These are phyloP conservation scores for Condylostoma magnum DNA, from an alignment of 169 alveolate species.

Conservation along the genomic window DNA sequence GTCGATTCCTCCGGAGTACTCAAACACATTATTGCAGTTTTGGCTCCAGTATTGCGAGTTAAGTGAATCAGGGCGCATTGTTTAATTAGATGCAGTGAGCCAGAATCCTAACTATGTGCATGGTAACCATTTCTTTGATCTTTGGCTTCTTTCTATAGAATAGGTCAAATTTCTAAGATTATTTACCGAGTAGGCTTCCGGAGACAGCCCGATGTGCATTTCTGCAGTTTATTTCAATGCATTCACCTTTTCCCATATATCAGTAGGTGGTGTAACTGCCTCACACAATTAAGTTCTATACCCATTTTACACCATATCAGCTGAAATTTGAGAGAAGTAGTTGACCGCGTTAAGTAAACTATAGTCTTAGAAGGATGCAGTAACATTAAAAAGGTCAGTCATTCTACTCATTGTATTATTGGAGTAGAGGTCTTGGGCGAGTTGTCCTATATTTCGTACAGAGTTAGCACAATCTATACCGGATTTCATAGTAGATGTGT, in stretches of 20 bases:
- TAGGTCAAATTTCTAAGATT: constrained; percentile 34
- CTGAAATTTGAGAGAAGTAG: constrained; percentile 48
- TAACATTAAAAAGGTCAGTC: constrained; percentile 28
- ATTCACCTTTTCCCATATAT: constrained; percentile 16
- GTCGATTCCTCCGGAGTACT: not conserved
- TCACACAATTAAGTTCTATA: constrained; percentile 49
- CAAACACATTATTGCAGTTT: constrained; percentile 52
- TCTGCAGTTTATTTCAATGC: constrained; percentile 5
- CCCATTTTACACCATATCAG: constrained; percentile 45
- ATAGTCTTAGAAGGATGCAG: constrained; percentile 44
- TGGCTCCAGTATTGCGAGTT: constrained; percentile 42
- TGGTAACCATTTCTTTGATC: constrained; percentile 58
- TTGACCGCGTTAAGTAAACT: constrained; percentile 4
- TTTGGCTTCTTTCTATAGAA: constrained; percentile 14
- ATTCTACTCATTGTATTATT: not conserved
- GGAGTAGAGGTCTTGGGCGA: not conserved
- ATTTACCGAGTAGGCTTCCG: constrained; percentile 34
- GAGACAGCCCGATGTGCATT: not conserved
- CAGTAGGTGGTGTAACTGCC: not conserved
- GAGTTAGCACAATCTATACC: constrained; percentile 22
- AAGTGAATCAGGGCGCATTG: constrained; percentile 39
- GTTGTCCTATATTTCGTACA: not conserved
- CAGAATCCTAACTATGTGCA: constrained; percentile 66
- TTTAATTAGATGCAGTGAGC: constrained; percentile 43
- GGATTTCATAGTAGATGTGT: constrained; percentile 24